Percentiles rank a stretch among this genome's conserved stretches.
phyloP scores from a whole-genome alignment of 345 rosid species.

The Diplotaxis tenuifolia region DNA sequence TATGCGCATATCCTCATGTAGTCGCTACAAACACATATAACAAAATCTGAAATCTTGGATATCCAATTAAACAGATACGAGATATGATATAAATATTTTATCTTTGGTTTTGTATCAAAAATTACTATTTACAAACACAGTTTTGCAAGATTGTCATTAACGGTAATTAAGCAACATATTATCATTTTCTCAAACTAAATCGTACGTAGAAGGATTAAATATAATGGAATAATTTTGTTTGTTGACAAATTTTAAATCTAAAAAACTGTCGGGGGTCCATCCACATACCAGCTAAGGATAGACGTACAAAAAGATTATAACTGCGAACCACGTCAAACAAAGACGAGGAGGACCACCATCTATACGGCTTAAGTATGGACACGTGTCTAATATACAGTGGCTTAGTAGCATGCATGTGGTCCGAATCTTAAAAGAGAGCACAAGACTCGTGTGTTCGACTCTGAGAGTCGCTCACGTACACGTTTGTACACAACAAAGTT shows the following conservation, averaged over 20 bases:
- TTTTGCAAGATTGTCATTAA: not conserved
- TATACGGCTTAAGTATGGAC: constrained; percentile 2
- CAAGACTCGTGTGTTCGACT: constrained; percentile 25
- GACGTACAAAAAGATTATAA: constrained; percentile 20
- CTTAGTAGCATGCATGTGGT: constrained; percentile 25
- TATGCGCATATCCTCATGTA: too few species aligned
- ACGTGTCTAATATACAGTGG: constrained; percentile 22
- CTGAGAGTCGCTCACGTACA: constrained; percentile 26
- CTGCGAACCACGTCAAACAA: constrained; percentile 38
- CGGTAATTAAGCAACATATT: too few species aligned
- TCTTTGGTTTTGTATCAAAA: not conserved
- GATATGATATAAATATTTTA: too few species aligned
- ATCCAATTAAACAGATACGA: not conserved
- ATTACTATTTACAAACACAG: not conserved
- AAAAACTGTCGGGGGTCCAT: constrained; percentile 14
- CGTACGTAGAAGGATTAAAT: not conserved
- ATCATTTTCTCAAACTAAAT: not conserved
- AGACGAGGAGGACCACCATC: constrained; percentile 21
- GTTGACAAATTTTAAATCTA: not conserved
- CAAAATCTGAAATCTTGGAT: not conserved
- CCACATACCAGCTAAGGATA: constrained; percentile 27
- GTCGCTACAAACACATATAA: not conserved
- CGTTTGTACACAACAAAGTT: constrained; percentile 22
- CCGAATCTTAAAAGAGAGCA: too few species aligned
- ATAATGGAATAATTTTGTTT: not conserved